phyloP scores from a whole-genome alignment of 1,284 basidiomycete genomes.

The Cryptococcus depauperatus region DNA sequence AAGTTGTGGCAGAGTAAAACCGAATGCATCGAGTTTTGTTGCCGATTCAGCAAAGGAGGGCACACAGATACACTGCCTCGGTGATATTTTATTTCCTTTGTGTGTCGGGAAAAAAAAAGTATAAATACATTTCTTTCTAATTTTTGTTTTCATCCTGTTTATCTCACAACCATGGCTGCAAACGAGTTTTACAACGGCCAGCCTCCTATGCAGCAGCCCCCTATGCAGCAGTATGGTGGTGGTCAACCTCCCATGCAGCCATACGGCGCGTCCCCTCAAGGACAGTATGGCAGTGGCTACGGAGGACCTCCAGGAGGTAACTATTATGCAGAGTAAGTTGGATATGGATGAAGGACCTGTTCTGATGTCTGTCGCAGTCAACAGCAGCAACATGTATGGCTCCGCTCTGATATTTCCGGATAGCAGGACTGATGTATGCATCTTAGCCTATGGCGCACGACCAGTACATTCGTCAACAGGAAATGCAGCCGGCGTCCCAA shows the following conservation, averaged over 20 bases:
- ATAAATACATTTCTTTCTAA: not conserved
- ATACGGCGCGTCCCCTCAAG: not conserved
- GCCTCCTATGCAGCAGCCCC: not conserved
- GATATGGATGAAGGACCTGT: no score
- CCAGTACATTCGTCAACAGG: constrained; percentile 8
- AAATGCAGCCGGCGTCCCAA: constrained; percentile 3
- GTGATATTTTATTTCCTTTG: not conserved
- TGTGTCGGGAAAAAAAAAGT: no score
- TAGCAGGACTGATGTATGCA: no score
- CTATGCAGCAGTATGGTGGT: constrained; percentile 9
- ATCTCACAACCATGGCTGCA: constrained; percentile 1
- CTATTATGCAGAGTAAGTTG: constrained; percentile 1
- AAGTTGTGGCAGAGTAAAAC: no score
- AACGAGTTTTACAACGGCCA: constrained; percentile 9
- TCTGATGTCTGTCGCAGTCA: no score
- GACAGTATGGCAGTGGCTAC: no score
- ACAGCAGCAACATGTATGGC: no score
- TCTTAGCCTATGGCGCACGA: constrained; percentile 1
- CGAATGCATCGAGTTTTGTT: no score
- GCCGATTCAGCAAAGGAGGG: not conserved
- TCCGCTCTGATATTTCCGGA: no score
- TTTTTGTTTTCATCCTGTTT: not conserved
- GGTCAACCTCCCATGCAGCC: constrained; percentile 1
- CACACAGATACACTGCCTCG: not conserved
- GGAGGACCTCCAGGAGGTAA: not conserved